Evolutionary conservation across 345 rosid genomes (phyloP).

Genomic region (Chamaenerion angustifolium): DNA sequence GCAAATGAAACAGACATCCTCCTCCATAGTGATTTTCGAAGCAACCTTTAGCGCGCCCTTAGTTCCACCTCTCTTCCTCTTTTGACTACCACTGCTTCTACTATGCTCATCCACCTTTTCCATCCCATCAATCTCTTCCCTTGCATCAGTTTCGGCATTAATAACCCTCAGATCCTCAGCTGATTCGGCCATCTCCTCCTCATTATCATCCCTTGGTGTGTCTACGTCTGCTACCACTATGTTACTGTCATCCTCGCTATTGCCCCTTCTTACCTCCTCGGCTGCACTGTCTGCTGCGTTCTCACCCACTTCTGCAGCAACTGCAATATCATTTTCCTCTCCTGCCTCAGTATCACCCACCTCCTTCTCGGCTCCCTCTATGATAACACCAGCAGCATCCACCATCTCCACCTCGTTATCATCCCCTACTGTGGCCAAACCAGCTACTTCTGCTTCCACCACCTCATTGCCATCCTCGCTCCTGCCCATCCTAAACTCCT

Average conservation of each 20-base stretch:
- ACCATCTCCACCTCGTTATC: neutral
- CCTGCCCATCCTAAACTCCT: no score
- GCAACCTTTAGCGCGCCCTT: conserved; percentile 29
- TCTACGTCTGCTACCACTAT: neutral
- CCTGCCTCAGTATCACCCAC: conserved; percentile 8
- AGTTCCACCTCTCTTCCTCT: conserved; percentile 61
- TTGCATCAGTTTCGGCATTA: conserved; percentile 8
- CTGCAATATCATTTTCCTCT: conserved; percentile 11
- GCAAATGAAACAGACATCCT: conserved; percentile 97
- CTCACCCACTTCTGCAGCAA: neutral
- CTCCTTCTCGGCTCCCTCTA: no score
- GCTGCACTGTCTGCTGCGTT: no score
- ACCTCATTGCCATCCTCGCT: neutral
- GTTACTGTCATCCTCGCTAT: neutral
- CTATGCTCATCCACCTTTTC: conserved; percentile 33
- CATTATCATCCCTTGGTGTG: neutral
- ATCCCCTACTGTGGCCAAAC: neutral
- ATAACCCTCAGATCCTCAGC: neutral
- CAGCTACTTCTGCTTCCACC: neutral
- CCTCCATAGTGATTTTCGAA: conserved; percentile 57
- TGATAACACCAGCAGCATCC: neutral
- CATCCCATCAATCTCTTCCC: conserved; percentile 14
- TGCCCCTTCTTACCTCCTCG: no score
- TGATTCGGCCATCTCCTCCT: neutral
- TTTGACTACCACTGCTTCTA: conserved; percentile 31